A percentile compares a stretch with the other conserved stretches of the same genome.
Evolutionary conservation across 1,284 basidiomycete species (phyloP).

Genomic region (Apiotrichum gamsii): DNA sequence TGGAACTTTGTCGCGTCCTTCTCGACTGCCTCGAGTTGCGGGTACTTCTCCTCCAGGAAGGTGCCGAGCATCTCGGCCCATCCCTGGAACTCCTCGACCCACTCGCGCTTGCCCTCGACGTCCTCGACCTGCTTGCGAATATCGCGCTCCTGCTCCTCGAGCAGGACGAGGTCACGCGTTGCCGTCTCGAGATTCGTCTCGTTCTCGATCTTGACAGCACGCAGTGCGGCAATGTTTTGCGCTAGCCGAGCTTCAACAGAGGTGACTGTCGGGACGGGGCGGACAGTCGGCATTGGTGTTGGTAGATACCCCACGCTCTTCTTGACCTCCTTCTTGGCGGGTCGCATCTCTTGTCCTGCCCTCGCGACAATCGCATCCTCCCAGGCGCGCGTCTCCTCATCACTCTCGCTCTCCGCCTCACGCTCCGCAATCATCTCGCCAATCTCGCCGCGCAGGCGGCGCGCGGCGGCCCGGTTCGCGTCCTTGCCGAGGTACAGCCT

Average conservation of each 20-base stretch:
- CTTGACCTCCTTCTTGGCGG: conserved; percentile 7
- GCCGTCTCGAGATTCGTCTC: conserved; percentile 40
- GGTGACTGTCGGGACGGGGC: conserved; percentile 58
- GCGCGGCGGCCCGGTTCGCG: conserved; percentile 67
- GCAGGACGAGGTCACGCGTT: conserved; percentile 59
- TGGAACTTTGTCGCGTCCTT: conserved; percentile 67
- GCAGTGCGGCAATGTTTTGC: conserved; percentile 56
- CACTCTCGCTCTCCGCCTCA: conserved; percentile 65
- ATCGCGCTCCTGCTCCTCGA: conserved; percentile 70
- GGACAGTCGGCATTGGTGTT: conserved; percentile 52
- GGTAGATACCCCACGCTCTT: conserved; percentile 62
- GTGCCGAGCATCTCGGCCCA: conserved; percentile 82
- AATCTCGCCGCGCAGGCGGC: conserved; percentile 65
- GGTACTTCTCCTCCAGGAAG: conserved; percentile 91
- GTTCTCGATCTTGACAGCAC: conserved; percentile 31
- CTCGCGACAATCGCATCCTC: conserved; percentile 52
- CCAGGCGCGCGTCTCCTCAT: conserved; percentile 81
- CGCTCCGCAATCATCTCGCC: conserved; percentile 80
- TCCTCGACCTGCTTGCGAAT: conserved; percentile 69
- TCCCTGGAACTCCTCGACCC: conserved; percentile 76
- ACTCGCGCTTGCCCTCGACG: conserved; percentile 75
- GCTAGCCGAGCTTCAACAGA: conserved; percentile 65
- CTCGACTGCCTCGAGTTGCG: conserved; percentile 76
- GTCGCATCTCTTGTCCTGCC: conserved; percentile 1
- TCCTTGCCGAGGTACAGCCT: conserved; percentile 80